Evolutionary conservation across 1,139 yeast genomes (phyloP), one percentile per base, ranked within the genome.

Genomic region (Diutina pseudorugosa): DNA sequence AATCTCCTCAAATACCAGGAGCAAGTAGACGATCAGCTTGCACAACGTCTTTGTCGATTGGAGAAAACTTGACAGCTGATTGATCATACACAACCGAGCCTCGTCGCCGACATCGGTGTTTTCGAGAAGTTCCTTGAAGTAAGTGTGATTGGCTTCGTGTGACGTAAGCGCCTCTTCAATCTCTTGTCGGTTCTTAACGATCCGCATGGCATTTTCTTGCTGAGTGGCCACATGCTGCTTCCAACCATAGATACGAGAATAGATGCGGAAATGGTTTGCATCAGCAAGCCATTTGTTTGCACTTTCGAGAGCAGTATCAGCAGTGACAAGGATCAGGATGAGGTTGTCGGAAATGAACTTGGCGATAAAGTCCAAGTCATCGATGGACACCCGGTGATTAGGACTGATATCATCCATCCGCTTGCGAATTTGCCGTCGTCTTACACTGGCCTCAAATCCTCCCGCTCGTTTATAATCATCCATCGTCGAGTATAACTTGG

Each of bases 21-120:
- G 57, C n/a, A 69, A 43, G 1, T 55, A 53, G 6, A 61, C 30
- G 1, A 64, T 36, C 42, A 58, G 58, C 1, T 51, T 51, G 30
- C 60, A 55, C 21, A 65, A 65, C 25, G 57, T 58, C 45, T 60
- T 61, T 19, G 62, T 57, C 47, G 68, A 53, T 52, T 61, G 62
- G 21, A 62, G 50, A 43, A 64, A 60, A n/a, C 67, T 55, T 0
- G 68, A 60, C 2, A 65, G 56, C 52, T 68, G 71, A 55, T 68
- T 65, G 9, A 69, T 61, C 25, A 68, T 56, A 50, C 64, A 62
- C 19, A 70, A 18, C 4, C 5, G 11, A 2, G 49, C 36, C 21
- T 23, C 36, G 9, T 45, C 20, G 8, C 18, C 27, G 4, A 45
- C 2, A 18, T 45, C n/a, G 23, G 21, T 4, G 20, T 36, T 4